Percentiles rank a stretch among this genome's conserved stretches.
These are phyloP conservation scores for Reutealis trisperma DNA, from an alignment of 345 rosid genomes.

Conservation along the genomic window DNA sequence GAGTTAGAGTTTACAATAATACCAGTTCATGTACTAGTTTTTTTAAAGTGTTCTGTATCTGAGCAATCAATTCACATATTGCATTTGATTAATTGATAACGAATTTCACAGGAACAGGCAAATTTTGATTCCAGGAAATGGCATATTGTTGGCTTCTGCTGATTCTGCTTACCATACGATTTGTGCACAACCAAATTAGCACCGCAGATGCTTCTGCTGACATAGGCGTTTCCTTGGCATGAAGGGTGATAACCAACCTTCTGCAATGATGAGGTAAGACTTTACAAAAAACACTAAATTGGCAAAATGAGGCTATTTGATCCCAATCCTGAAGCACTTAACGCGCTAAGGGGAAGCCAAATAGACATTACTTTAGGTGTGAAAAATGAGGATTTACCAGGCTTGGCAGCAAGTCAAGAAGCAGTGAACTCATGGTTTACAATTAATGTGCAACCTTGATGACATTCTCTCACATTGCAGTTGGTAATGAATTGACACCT, in stretches of 20 bases:
- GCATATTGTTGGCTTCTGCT: background rate
- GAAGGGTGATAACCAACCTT: slow-evolving; percentile 13
- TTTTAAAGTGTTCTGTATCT: too few relatives aligned
- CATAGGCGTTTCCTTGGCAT: slow-evolving; percentile 24
- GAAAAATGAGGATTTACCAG: slow-evolving; percentile 14
- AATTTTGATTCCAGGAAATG: background rate
- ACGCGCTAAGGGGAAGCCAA: slow-evolving; percentile 11
- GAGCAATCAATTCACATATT: too few relatives aligned
- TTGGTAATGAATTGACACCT: slow-evolving; percentile 22
- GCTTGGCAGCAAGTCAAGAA: slow-evolving; percentile 14
- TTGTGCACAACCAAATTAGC: background rate
- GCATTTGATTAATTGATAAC: too few relatives aligned
- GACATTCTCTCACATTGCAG: background rate
- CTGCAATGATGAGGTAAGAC: slow-evolving; percentile 17
- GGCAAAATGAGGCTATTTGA: slow-evolving; percentile 18
- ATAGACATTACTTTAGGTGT: slow-evolving; percentile 10
- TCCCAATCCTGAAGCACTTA: slow-evolving; percentile 17
- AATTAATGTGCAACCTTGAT: background rate
- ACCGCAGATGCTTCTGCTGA: background rate
- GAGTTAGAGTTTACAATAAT: too few relatives aligned
- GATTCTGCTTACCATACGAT: background rate
- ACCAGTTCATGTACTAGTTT: too few relatives aligned
- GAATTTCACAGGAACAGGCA: too few relatives aligned
- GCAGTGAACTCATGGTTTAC: slow-evolving; percentile 13
- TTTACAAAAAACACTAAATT: slow-evolving; percentile 4